phyloP scores from a whole-genome alignment of 2,329 filamentous ascomycete species.

The Colletotrichum musicola region DNA sequence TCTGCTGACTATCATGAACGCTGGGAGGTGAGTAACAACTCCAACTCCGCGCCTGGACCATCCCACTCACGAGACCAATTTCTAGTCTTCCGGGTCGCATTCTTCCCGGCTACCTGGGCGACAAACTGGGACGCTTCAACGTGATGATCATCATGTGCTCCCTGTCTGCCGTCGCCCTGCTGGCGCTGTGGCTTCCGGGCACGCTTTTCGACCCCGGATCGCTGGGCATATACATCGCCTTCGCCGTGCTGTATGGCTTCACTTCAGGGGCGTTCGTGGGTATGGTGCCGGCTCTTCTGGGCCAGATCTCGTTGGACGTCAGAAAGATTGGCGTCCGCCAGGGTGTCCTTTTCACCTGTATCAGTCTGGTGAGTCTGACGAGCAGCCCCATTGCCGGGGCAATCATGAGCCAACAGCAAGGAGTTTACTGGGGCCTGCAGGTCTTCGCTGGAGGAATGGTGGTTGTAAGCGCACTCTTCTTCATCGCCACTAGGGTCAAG shows the following conservation, averaged over 20 bases:
- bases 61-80: not conserved
- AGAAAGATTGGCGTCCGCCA: no score
- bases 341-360: no score
- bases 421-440: no score
- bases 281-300: no score
- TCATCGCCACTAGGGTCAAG: no score
- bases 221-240: slow-evolving; percentile 44
- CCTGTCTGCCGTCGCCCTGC: slow-evolving; percentile 48
- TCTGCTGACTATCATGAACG: slow-evolving; percentile 45
- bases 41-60: no score
- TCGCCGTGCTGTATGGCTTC: slow-evolving; percentile 51
- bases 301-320: no score
- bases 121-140: slow-evolving; percentile 47
- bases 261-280: slow-evolving; percentile 46
- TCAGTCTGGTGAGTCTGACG: no score
- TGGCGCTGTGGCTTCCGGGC: slow-evolving; percentile 55
- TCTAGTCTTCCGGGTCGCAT: slow-evolving; percentile 43
- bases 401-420: no score
- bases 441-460: no score
- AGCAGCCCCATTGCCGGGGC: no score
- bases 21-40: slow-evolving; percentile 31
- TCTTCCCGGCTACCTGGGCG: slow-evolving; percentile 41
- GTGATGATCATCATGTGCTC: slow-evolving; percentile 56
- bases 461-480: no score
- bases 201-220: slow-evolving; percentile 24